These are phyloP conservation scores for Monosporascus sp. DNA, from an alignment of 2,329 filamentous ascomycete species.

Conservation along the genomic window DNA sequence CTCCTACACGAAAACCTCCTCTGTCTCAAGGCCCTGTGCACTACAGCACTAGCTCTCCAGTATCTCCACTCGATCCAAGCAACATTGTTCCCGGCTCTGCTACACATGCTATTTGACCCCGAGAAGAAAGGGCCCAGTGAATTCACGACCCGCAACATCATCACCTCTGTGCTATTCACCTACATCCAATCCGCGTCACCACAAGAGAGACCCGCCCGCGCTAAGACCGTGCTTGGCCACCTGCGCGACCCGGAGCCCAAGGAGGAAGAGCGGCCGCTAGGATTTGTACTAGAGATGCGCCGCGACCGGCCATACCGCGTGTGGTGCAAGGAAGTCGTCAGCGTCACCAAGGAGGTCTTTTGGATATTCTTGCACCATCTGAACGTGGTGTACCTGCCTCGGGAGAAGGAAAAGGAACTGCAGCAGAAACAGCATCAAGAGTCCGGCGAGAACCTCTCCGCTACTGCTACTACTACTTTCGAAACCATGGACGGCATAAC, in stretches of 20 bases:
- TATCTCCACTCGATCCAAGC: conserved; percentile 75
- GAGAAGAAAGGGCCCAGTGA: conserved; percentile 97
- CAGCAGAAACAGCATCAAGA: background rate
- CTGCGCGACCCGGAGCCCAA: conserved; percentile 73
- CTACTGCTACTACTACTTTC: conserved; percentile 22
- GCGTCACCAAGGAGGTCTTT: conserved; percentile 96
- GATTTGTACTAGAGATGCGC: conserved; percentile 87
- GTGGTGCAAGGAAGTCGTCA: conserved; percentile 89
- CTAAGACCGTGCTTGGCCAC: conserved; percentile 69
- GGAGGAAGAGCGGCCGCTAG: conserved; percentile 70
- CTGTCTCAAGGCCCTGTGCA: conserved; percentile 91
- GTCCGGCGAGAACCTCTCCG: too few relatives aligned
- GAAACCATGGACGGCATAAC: conserved; percentile 40
- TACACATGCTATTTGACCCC: conserved; percentile 92
- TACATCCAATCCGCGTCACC: conserved; percentile 68
- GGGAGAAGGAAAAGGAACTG: conserved; percentile 32
- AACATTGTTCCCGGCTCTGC: conserved; percentile 77
- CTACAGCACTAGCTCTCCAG: conserved; percentile 78
- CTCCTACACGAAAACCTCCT: conserved; percentile 87
- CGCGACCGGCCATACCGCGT: conserved; percentile 82
- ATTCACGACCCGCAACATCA: conserved; percentile 86
- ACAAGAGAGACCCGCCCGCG: conserved; percentile 60
- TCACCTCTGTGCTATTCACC: conserved; percentile 83
- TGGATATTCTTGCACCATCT: conserved; percentile 98
- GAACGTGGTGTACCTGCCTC: conserved; percentile 71